phyloP scores from a whole-genome alignment of 805 yeast genomes.

The Candida stauntonica region DNA sequence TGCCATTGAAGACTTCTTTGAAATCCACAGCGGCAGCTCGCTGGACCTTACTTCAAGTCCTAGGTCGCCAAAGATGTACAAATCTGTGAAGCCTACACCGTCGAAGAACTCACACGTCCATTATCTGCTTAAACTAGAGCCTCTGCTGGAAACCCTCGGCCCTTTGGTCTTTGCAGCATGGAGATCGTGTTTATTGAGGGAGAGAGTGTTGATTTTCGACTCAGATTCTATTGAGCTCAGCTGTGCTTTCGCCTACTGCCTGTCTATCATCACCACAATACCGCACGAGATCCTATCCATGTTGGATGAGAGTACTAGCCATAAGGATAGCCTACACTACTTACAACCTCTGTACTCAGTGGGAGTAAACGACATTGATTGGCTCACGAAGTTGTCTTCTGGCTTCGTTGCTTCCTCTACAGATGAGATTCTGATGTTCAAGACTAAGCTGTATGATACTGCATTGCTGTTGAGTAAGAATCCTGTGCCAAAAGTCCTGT shows the following conservation, averaged over 20 bases:
- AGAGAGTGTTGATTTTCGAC: constrained; percentile 47
- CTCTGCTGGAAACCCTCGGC: constrained; percentile 49
- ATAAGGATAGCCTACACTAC: constrained; percentile 18
- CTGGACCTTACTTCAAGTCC: no score
- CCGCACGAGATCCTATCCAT: constrained; percentile 48
- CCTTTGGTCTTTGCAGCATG: constrained; percentile 62
- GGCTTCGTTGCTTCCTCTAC: constrained; percentile 60
- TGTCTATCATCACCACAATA: constrained; percentile 56
- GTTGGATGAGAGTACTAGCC: constrained; percentile 30
- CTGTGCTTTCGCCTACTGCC: constrained; percentile 51
- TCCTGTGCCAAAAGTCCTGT: constrained; percentile 10
- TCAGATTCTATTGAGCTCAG: constrained; percentile 32
- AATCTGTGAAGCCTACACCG: no score
- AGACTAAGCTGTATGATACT: constrained; percentile 46
- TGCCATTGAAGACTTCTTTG: constrained; percentile 25
- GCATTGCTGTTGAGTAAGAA: constrained; percentile 26
- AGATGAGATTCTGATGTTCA: constrained; percentile 60
- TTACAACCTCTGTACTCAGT: constrained; percentile 54
- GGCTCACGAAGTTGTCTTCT: constrained; percentile 22
- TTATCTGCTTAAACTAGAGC: constrained; percentile 43
- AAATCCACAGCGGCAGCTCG: constrained; percentile 14
- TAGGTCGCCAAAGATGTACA: no score
- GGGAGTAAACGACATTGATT: constrained; percentile 53
- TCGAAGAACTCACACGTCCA: constrained; percentile 32
- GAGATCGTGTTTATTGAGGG: constrained; percentile 57